Percentiles rank a stretch among this genome's conserved stretches.
These are phyloP conservation scores for Golubevia pallescens DNA, from an alignment of 1,284 basidiomycete species.

Conservation along the genomic window DNA sequence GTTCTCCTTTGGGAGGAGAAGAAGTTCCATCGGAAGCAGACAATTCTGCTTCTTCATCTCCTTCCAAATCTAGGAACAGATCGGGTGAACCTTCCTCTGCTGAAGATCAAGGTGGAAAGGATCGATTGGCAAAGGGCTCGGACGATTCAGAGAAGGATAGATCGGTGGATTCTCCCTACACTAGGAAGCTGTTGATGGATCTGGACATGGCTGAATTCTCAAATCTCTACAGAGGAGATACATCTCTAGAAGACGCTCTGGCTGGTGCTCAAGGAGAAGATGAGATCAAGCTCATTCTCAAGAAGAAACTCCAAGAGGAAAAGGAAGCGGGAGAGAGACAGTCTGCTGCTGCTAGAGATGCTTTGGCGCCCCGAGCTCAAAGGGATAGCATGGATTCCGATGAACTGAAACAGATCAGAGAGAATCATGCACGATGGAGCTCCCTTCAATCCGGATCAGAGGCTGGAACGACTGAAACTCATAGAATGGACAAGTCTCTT, in stretches of 20 bases:
- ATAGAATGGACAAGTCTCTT: conserved; percentile 6
- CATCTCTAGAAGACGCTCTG: no score
- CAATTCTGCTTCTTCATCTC: not conserved
- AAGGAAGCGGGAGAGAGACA: conserved; percentile 2
- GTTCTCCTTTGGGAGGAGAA: not conserved
- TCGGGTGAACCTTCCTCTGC: conserved; percentile 5
- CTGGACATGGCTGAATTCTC: no score
- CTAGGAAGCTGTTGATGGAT: no score
- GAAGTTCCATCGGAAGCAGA: conserved; percentile 3
- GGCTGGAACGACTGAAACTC: not conserved
- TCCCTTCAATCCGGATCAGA: not conserved
- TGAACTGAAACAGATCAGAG: not conserved
- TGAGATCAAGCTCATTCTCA: no score
- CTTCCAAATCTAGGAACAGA: not conserved
- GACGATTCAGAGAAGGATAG: conserved; percentile 5
- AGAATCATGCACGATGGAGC: no score
- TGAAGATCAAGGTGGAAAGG: conserved; percentile 17
- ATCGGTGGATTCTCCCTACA: conserved; percentile 10
- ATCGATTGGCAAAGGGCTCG: conserved; percentile 13
- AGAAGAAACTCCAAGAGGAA: not conserved
- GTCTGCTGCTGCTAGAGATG: not conserved
- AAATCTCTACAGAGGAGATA: no score
- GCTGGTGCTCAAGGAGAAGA: no score
- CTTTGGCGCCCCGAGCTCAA: not conserved
- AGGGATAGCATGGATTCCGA: not conserved